phyloP scores from a whole-genome alignment of 2,329 filamentous ascomycete species.

The Truncatella angustata region DNA sequence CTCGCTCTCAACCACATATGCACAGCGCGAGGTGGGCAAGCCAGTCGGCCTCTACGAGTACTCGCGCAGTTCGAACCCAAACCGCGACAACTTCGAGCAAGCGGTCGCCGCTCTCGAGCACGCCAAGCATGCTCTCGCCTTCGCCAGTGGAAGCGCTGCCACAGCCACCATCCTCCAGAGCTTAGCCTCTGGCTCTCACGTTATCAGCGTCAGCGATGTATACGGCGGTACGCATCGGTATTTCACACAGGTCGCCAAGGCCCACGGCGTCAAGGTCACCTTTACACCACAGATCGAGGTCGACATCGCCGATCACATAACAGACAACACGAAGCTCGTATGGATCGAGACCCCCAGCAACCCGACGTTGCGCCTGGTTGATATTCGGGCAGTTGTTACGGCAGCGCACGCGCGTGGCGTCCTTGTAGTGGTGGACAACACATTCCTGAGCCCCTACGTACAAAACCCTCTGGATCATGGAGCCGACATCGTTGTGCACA shows the following conservation, averaged over 20 bases:
- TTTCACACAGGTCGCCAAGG: slow-evolving; percentile 95
- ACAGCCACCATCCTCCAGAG: slow-evolving; percentile 93
- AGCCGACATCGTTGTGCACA: slow-evolving; percentile 95
- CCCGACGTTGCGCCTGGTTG: slow-evolving; percentile 87
- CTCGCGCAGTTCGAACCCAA: slow-evolving; percentile 89
- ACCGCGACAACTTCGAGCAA: slow-evolving; percentile 89
- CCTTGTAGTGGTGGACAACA: slow-evolving; percentile 98
- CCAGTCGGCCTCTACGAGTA: slow-evolving; percentile 92
- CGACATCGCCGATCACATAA: slow-evolving; percentile 82
- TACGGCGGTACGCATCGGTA: slow-evolving; percentile 98
- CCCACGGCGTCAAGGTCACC: slow-evolving; percentile 90
- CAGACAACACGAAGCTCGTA: slow-evolving; percentile 84
- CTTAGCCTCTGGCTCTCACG: slow-evolving; percentile 85
- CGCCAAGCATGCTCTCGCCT: slow-evolving; percentile 88
- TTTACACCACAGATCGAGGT: slow-evolving; percentile 92
- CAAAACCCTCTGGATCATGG: slow-evolving; percentile 95
- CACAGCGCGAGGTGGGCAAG: slow-evolving; percentile 83
- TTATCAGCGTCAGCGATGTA: slow-evolving; percentile 94
- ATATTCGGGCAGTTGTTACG: slow-evolving; percentile 82
- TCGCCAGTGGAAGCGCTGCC: slow-evolving; percentile 89
- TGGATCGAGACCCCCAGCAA: slow-evolving; percentile 98
- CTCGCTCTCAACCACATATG: slow-evolving; percentile 93
- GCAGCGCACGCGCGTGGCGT: slow-evolving; percentile 86
- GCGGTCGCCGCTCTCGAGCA: slow-evolving; percentile 91
- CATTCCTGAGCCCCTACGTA: slow-evolving; percentile 92